Conservation (phyloP, 768 basidiomycete species). For the Collybia nuda region DNA sequence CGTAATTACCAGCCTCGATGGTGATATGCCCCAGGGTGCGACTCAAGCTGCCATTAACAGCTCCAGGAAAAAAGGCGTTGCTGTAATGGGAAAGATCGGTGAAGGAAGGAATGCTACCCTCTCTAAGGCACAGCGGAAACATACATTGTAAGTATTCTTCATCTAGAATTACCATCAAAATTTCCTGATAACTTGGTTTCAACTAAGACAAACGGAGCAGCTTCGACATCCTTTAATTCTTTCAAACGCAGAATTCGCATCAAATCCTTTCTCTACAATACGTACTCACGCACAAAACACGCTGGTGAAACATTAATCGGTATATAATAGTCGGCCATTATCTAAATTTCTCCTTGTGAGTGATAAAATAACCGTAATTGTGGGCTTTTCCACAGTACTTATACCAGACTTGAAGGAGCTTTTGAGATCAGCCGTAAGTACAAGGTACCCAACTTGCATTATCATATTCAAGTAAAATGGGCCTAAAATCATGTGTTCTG, state of each 20-base stretch:
- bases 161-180: neutral
- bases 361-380: no score
- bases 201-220: conserved; percentile 59
- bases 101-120: conserved; percentile 61
- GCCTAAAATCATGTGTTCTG: no score
- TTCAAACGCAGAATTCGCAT: conserved; percentile 59
- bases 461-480: no score
- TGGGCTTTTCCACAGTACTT: no score
- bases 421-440: neutral
- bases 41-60: conserved; percentile 16
- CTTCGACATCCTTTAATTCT: conserved; percentile 71
- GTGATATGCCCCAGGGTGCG: conserved; percentile 20
- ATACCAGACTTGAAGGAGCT: neutral
- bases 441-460: neutral
- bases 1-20: conserved; percentile 56
- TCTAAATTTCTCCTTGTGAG: no score
- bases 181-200: conserved; percentile 1
- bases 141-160: conserved; percentile 53
- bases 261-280: conserved; percentile 77
- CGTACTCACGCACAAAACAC: conserved; percentile 81
- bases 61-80: conserved; percentile 17
- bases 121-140: conserved; percentile 63
- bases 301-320: conserved; percentile 48
- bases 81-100: conserved; percentile 59
- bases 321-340: no score